A percentile compares a stretch with the other conserved stretches of the same genome.
Evolutionary conservation across 2,329 filamentous ascomycete genomes (phyloP).

Genomic region (Calonectria pseudoturangicola): DNA sequence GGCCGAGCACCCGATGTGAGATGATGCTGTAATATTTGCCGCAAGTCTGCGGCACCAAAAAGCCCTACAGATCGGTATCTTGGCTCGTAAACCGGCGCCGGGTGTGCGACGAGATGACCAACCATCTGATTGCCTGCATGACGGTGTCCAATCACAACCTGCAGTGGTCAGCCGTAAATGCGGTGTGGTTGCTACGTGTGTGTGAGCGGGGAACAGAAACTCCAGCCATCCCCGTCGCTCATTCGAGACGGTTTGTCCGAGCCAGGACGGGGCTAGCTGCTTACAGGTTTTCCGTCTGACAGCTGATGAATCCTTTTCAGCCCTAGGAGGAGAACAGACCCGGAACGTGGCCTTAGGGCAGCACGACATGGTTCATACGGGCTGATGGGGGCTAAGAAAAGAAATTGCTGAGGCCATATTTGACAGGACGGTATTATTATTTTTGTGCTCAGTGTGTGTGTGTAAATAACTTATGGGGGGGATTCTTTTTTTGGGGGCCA

Average conservation of each 20-base stretch:
- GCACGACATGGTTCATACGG: not conserved
- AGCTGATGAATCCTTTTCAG: not conserved
- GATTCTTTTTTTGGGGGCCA: not conserved
- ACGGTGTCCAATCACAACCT: not conserved
- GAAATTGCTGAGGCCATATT: not conserved
- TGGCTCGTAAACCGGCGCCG: not conserved
- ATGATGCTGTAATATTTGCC: not conserved
- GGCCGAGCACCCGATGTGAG: too few relatives aligned
- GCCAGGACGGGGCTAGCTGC: not conserved
- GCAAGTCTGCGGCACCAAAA: not conserved
- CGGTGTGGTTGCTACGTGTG: slow-evolving; percentile 12
- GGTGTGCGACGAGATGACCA: not conserved
- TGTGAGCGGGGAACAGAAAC: not conserved
- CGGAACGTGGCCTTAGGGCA: not conserved
- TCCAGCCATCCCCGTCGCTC: not conserved
- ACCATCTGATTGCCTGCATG: not conserved
- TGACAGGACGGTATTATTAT: too few relatives aligned
- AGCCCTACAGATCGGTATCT: not conserved
- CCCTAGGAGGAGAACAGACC: slow-evolving; percentile 10
- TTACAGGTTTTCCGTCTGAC: slow-evolving; percentile 5
- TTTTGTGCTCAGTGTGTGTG: not conserved
- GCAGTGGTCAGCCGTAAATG: slow-evolving; percentile 11
- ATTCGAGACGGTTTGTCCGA: not conserved
- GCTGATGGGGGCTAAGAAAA: not conserved
- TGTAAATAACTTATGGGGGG: not conserved